Conservation (phyloP, 495 filamentous ascomycete genomes). For the Choiromyces venosus region DNA sequence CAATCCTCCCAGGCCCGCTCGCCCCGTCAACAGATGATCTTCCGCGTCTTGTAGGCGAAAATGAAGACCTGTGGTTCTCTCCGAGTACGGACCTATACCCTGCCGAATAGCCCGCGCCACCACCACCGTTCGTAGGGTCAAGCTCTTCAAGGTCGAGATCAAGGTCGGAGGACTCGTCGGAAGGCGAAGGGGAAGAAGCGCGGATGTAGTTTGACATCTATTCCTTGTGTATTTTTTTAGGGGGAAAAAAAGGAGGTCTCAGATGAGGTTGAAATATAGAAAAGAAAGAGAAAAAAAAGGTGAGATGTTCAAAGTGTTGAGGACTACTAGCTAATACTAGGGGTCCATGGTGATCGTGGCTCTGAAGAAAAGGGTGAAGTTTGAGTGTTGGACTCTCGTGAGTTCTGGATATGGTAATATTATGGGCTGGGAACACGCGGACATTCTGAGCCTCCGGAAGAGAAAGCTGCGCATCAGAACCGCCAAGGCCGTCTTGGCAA, state of each 20-base stretch:
- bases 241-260: neutral
- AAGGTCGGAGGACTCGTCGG: slow-evolving; percentile 38
- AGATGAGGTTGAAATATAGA: neutral
- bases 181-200: slow-evolving; percentile 32
- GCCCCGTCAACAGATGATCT: neutral
- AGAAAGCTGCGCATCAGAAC: neutral
- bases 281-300: neutral
- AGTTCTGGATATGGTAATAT: neutral
- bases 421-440: neutral
- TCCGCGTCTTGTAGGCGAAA: slow-evolving; percentile 8
- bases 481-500: neutral
- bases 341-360: neutral
- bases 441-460: neutral
- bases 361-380: neutral
- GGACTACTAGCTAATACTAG: neutral
- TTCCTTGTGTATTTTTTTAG: neutral
- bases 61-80: slow-evolving; percentile 19
- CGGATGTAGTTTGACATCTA: slow-evolving; percentile 31
- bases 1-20: slow-evolving; percentile 20
- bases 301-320: neutral
- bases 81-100: slow-evolving; percentile 31
- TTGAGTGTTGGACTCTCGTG: neutral
- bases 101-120: neutral
- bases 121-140: slow-evolving; percentile 12
- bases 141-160: slow-evolving; percentile 40